Percentiles rank a stretch among this genome's conserved stretches.
Conservation (phyloP, 345 rosid genomes). For the Noccaea bulbosa region DNA sequence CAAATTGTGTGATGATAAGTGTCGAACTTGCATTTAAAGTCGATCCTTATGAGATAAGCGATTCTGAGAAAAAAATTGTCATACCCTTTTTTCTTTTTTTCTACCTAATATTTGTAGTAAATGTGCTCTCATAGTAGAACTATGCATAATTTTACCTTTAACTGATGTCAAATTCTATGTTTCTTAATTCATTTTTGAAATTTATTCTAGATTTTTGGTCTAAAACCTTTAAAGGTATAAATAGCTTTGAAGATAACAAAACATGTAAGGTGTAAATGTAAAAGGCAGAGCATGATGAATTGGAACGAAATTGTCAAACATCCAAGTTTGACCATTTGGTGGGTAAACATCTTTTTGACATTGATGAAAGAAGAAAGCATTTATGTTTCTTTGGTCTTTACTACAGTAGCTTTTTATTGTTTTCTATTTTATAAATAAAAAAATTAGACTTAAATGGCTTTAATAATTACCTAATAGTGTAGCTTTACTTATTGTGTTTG, state of each 20-base stretch:
- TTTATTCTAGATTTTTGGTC: background rate
- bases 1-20: no score
- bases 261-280: constrained; percentile 10
- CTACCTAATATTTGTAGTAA: no score
- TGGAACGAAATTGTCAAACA: constrained; percentile 40
- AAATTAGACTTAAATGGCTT: constrained; percentile 22
- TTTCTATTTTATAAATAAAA: constrained; percentile 10
- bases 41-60: no score
- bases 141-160: no score
- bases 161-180: no score
- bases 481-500: constrained; percentile 44
- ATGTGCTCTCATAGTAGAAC: no score
- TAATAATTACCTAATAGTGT: constrained; percentile 40
- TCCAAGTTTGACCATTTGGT: constrained; percentile 45
- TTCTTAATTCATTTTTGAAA: no score
- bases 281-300: constrained; percentile 32
- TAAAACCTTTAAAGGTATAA: background rate
- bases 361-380: constrained; percentile 44
- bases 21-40: no score
- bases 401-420: constrained; percentile 31
- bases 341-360: constrained; percentile 42
- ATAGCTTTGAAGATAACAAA: constrained; percentile 1
- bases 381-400: constrained; percentile 39
- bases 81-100: no score
- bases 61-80: no score